A percentile compares a stretch with the other conserved stretches of the same genome.
Evolutionary conservation across 108 stramenopile genomes (phyloP).

Genomic region (Conticribra guillardii): DNA sequence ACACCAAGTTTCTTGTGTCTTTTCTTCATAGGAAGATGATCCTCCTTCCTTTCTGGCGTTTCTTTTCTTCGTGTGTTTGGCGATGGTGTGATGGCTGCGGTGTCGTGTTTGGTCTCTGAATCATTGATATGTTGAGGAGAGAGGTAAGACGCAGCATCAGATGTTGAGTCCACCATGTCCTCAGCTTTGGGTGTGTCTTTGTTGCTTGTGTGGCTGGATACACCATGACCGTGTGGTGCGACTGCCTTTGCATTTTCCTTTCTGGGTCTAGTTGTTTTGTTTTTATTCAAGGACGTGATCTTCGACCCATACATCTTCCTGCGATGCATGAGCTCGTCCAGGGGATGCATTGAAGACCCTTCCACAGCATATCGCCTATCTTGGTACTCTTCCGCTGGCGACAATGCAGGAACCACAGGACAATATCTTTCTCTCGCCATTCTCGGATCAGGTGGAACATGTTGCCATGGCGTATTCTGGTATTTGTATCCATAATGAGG

Average conservation of each 20-base stretch:
- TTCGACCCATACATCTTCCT: constrained; percentile 26
- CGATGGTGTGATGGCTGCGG: constrained; percentile 34
- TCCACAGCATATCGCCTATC: constrained; percentile 7
- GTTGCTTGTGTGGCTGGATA: background rate
- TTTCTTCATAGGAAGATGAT: constrained; percentile 36
- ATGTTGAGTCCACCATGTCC: background rate
- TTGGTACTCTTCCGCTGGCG: constrained; percentile 20
- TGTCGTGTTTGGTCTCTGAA: constrained; percentile 12
- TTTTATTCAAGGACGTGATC: background rate
- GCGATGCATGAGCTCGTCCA: constrained; percentile 43
- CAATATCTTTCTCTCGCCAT: constrained; percentile 7
- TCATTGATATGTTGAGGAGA: constrained; percentile 8
- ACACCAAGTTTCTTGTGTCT: constrained; percentile 9
- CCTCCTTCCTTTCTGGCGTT: background rate
- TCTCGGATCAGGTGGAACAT: background rate
- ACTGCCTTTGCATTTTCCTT: background rate
- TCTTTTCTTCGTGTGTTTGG: constrained; percentile 3
- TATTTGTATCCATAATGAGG: constrained; percentile 1
- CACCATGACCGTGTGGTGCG: background rate
- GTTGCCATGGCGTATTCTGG: background rate
- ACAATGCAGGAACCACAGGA: constrained; percentile 20
- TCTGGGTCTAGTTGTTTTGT: constrained; percentile 3
- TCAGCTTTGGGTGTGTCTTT: background rate
- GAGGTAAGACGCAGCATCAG: background rate
- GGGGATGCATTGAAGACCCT: constrained; percentile 7